A percentile compares a stretch with the other conserved stretches of the same genome.
Conservation (phyloP, 2,329 filamentous ascomycete species). For the Aureobasidium sp. region DNA sequence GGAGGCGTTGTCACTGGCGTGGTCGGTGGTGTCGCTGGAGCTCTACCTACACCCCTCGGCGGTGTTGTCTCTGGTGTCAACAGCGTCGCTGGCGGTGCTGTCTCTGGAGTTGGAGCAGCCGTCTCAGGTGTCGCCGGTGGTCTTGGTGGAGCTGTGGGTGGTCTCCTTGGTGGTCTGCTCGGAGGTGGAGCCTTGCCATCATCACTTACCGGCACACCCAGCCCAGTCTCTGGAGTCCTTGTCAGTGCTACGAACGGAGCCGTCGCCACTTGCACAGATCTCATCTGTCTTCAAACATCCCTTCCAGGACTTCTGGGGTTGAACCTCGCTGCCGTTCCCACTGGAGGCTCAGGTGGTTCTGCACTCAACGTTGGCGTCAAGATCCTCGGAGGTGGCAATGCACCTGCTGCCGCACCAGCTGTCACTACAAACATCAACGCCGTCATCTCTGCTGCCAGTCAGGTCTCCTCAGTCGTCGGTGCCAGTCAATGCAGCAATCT, state of each 20-base stretch:
- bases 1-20: background rate
- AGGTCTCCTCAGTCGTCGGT: constrained; percentile 2
- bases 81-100: background rate
- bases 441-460: constrained; percentile 7
- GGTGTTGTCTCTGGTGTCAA: constrained; percentile 3
- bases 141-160: background rate
- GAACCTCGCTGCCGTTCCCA: background rate
- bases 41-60: background rate
- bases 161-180: constrained; percentile 1
- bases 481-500: constrained; percentile 4
- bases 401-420: constrained; percentile 5
- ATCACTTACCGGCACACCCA: background rate
- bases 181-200: constrained; percentile 12
- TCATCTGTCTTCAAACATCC: constrained; percentile 10
- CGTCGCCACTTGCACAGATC: constrained; percentile 11
- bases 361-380: constrained; percentile 7
- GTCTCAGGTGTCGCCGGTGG: background rate
- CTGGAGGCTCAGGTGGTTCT: background rate
- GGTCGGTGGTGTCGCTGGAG: background rate
- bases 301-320: constrained; percentile 7
- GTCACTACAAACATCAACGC: constrained; percentile 5
- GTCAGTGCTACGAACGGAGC: constrained; percentile 10
- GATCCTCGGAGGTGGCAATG: constrained; percentile 11
- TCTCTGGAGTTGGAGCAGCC: background rate
- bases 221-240: constrained; percentile 7